Evolutionary conservation across 108 stramenopile species (phyloP), one percentile per base, ranked within the genome.

Genomic region (Thalassiosira profunda): DNA sequence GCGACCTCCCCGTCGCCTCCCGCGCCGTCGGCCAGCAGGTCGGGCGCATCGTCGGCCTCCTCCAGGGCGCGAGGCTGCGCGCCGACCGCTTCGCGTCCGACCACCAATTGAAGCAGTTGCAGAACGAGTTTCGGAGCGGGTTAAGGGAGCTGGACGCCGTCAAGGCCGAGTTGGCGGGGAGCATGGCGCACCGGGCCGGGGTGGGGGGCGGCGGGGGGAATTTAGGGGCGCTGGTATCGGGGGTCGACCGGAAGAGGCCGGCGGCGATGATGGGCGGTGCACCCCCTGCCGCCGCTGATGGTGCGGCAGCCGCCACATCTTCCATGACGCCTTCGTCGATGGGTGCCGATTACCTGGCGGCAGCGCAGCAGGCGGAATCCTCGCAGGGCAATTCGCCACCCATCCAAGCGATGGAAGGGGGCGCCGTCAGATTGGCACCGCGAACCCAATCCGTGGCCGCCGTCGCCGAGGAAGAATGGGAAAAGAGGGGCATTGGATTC

Each of bases 401-500:
- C 17, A 8, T 34, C 24, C 15, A 20, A 21, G 10, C 31, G 11
- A 10, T 15, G n/a, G 59, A 54, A 10, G 49, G 40, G 10, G 18
- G 43, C 45, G 17, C 38, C 23, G 28, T 62, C 17, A 31, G 49
- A 21, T 51, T 85, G 8, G 74, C 87, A 38, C 87, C 87, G 12
- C 57, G 71, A 62, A 71, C 67, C 21, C 82, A 79, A 65, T 67
- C 84, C n/a, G 80, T 88, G 8, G 84, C 76, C 12, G 87, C 87
- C 8, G 84, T 88, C 18, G 87, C 87, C 35, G 90, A 94, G 67
- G 90, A 91, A 37, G 90, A 94, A 83, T 92, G 90, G 90, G 85
- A 80, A 28, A 88, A 84, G 40, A 81, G 76, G 69, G 93, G 93
- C 1, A 94, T 94, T 55, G 89, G 85, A 29, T 94, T 88, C 70